These are phyloP conservation scores for Pseudogymnoascus sp. DNA, from an alignment of 2,329 filamentous ascomycete species.

Conservation along the genomic window DNA sequence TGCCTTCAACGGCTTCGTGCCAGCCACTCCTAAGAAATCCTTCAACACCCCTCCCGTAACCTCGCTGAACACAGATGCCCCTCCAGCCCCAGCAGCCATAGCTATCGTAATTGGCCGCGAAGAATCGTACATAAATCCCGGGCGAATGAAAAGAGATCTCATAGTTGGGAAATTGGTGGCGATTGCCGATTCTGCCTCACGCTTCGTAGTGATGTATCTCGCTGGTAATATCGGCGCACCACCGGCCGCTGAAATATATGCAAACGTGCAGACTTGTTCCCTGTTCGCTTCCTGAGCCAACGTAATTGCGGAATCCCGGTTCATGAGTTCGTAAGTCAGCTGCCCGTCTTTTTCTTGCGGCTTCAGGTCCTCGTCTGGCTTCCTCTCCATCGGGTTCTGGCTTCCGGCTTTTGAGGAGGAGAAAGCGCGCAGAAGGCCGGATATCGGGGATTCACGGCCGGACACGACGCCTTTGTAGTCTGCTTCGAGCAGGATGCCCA, in stretches of 20 bases:
- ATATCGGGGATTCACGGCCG: slow-evolving; percentile 72
- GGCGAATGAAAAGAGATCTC: slow-evolving; percentile 73
- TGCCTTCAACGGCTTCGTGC: slow-evolving; percentile 77
- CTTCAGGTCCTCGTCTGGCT: slow-evolving; percentile 50
- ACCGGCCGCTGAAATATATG: slow-evolving; percentile 81
- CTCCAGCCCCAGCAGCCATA: slow-evolving; percentile 67
- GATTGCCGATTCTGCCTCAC: slow-evolving; percentile 77
- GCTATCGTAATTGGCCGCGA: slow-evolving; percentile 76
- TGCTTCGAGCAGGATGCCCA: slow-evolving; percentile 93
- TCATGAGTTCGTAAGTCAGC: slow-evolving; percentile 95
- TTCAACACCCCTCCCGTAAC: slow-evolving; percentile 68
- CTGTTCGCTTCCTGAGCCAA: slow-evolving; percentile 68
- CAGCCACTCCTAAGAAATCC: slow-evolving; percentile 71
- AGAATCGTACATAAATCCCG: slow-evolving; percentile 83
- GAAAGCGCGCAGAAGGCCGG: slow-evolving; percentile 73
- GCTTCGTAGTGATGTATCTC: slow-evolving; percentile 84
- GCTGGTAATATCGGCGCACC: slow-evolving; percentile 76
- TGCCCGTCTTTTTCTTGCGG: slow-evolving; percentile 62
- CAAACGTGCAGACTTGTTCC: slow-evolving; percentile 60
- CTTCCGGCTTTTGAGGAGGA: slow-evolving; percentile 54
- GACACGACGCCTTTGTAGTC: slow-evolving; percentile 93
- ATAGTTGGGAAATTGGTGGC: slow-evolving; percentile 62
- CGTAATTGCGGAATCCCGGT: slow-evolving; percentile 77
- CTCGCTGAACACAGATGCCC: slow-evolving; percentile 68
- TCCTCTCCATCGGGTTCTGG: slow-evolving; percentile 60